These are phyloP conservation scores for Phytophthora uliginosa DNA, from an alignment of 352 stramenopile species.

Conservation along the genomic window DNA sequence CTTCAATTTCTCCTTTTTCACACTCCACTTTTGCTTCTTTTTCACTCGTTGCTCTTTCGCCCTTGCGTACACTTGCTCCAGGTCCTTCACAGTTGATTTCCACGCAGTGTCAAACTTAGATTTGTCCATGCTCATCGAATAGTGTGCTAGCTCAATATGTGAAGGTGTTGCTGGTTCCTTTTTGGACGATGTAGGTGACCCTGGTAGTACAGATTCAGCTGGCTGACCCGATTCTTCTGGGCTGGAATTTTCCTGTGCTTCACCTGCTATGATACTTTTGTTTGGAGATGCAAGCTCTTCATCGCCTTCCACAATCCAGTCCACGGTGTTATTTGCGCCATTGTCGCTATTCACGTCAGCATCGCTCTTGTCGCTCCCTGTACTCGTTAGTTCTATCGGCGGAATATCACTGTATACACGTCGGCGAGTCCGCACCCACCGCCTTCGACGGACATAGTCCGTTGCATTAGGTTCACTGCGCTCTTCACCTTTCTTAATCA, in stretches of 20 bases:
- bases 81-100: conserved; percentile 51
- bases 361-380: conserved; percentile 5
- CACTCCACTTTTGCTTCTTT: conserved; percentile 58
- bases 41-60: conserved; percentile 53
- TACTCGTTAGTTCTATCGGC: conserved; percentile 6
- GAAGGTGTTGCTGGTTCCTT: background rate
- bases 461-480: conserved; percentile 61
- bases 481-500: conserved; percentile 68
- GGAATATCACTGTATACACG: conserved; percentile 31
- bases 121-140: conserved; percentile 65
- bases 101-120: conserved; percentile 58
- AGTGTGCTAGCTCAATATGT: conserved; percentile 40
- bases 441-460: conserved; percentile 74
- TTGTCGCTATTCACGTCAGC: conserved; percentile 41
- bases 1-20: conserved; percentile 76
- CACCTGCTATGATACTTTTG: background rate
- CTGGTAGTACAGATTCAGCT: conserved; percentile 2
- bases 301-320: conserved; percentile 39
- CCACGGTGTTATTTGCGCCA: conserved; percentile 17
- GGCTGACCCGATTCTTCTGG: conserved; percentile 4
- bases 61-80: conserved; percentile 60
- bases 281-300: conserved; percentile 34
- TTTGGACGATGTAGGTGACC: conserved; percentile 1
- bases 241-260: conserved; percentile 19
- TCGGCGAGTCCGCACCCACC: conserved; percentile 71